Evolutionary conservation across 139 green algal species (phyloP), one percentile per base, ranked within the genome.

Genomic region (Chlamydomonas asymmetrica): DNA sequence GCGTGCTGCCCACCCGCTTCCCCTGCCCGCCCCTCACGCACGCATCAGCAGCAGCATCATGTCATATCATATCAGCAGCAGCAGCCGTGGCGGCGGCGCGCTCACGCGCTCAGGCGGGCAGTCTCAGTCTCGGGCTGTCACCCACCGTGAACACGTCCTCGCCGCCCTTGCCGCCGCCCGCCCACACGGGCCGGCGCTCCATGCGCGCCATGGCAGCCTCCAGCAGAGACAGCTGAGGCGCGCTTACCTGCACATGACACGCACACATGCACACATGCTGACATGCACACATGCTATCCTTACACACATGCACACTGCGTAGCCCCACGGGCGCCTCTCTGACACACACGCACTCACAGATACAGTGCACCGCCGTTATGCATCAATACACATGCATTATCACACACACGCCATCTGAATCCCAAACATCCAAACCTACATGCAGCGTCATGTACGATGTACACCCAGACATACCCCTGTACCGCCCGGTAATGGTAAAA

Each of bases 91-190:
- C 9, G 63, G 29, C 37, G 34, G 20, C 0, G n/a, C n/a, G n/a
- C n/a, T n/a, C n/a, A n/a, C n/a, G n/a, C n/a, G n/a, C n/a, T n/a
- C n/a, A n/a, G n/a, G n/a, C n/a, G n/a, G n/a, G n/a, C n/a, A n/a
- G n/a, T n/a, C n/a, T n/a, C n/a, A n/a, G n/a, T n/a, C n/a, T n/a
- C n/a, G n/a, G n/a, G n/a, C n/a, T n/a, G n/a, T 38, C 16, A 66
- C 83, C 73, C 64, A 86, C 84, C 59, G 59, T 79, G 50, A 90
- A 90, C 25, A 90, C 85, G 76, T 88, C 79, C 25, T 63, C 40
- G 50, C 81, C 82, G 9, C 62, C 61, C 0, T 74, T 72, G 29
- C 59, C 73, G 32, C 82, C 82, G 32, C 75, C 80, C 79, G 48
- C 78, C 73, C 76, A 90, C 48, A 88, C 85, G 2, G 82, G 75